phyloP scores from a whole-genome alignment of 2,329 filamentous ascomycete species.

The Tolypocladium paradoxum region DNA sequence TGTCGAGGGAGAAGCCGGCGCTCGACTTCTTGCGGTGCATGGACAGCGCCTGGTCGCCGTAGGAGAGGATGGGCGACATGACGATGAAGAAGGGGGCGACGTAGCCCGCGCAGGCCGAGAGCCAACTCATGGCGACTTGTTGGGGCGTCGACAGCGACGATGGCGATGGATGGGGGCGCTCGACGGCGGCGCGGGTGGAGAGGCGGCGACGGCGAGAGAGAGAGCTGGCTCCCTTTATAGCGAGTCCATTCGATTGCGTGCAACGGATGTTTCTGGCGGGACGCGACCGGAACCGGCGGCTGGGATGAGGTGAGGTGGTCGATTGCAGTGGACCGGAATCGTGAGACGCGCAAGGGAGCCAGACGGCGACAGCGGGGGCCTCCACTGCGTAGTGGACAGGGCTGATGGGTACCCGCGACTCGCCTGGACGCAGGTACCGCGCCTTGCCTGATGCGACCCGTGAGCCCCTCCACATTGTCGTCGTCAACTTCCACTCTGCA shows the following conservation, averaged over 20 bases:
- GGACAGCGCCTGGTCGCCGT: conserved; percentile 53
- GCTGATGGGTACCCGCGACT: neutral
- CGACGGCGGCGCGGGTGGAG: too few species aligned
- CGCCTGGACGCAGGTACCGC: neutral
- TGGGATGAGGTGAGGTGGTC: too few species aligned
- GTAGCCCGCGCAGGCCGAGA: conserved; percentile 41
- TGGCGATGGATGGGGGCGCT: too few species aligned
- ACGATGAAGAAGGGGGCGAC: conserved; percentile 54
- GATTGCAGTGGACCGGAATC: too few species aligned
- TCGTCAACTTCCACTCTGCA: neutral
- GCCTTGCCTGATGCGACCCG: neutral
- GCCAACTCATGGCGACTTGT: conserved; percentile 26
- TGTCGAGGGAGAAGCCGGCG: conserved; percentile 59
- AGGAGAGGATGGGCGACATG: conserved; percentile 52
- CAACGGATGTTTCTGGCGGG: neutral
- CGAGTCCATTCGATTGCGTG: neutral
- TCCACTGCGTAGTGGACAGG: neutral
- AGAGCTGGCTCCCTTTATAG: neutral
- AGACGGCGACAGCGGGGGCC: too few species aligned
- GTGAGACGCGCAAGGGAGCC: neutral
- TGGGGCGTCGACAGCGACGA: neutral
- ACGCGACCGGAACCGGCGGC: neutral
- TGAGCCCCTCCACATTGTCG: neutral
- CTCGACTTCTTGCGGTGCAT: conserved; percentile 56
- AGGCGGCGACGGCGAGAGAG: neutral